Percentiles rank a stretch among this genome's conserved stretches.
Evolutionary conservation across 257 asterid species (phyloP).

Genomic region (Nicotiana attenuata): DNA sequence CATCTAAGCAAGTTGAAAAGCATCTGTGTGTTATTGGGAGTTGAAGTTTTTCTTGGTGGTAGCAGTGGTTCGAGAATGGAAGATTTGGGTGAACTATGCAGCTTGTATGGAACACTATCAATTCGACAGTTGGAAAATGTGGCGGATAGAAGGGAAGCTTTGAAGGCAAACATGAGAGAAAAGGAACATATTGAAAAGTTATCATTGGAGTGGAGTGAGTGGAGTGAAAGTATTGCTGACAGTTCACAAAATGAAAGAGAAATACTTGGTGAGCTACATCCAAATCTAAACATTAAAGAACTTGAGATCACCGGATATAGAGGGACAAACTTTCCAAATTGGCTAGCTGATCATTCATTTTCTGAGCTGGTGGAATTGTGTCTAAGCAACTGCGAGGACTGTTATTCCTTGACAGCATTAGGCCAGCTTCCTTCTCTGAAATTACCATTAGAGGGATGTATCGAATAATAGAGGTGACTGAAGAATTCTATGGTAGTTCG

Average conservation of each 20-base stretch:
- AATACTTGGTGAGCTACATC: neutral
- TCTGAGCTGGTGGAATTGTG: neutral
- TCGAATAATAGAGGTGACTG: neutral
- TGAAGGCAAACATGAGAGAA: neutral
- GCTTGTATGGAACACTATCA: neutral
- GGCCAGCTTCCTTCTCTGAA: constrained; percentile 9
- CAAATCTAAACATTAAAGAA: neutral
- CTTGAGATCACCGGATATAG: neutral
- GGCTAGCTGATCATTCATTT: neutral
- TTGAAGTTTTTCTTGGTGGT: neutral
- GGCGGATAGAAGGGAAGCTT: neutral
- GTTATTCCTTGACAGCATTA: constrained; percentile 3
- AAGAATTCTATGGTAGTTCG: constrained; percentile 3
- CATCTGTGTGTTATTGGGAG: neutral
- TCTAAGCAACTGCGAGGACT: neutral
- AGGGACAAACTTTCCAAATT: neutral
- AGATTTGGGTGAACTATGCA: neutral
- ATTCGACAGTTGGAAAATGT: constrained; percentile 9
- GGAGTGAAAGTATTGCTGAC: neutral
- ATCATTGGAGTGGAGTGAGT: neutral
- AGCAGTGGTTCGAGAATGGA: neutral
- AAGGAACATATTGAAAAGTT: neutral
- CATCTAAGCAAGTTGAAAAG: neutral
- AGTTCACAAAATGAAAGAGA: constrained; percentile 2
- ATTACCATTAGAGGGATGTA: neutral